phyloP scores from a whole-genome alignment of 2,329 filamentous ascomycete genomes.

The Coleophoma cylindrospora region DNA sequence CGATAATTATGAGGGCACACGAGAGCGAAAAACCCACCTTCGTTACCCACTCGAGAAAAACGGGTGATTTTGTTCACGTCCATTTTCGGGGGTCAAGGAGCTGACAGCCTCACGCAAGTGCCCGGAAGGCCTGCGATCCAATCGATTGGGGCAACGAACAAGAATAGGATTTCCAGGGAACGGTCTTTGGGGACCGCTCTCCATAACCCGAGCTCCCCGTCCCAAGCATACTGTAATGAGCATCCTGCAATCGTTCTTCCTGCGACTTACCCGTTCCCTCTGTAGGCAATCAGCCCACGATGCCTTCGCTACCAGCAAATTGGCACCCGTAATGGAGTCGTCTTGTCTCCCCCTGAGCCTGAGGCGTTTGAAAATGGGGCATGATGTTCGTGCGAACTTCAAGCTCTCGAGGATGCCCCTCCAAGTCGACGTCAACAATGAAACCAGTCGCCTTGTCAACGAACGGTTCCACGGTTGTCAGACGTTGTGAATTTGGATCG shows the following conservation, averaged over 20 bases:
- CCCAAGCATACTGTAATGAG: not conserved
- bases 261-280: not conserved
- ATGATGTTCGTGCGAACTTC: no score
- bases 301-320: not conserved
- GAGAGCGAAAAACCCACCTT: not conserved
- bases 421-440: no score
- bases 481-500: no score
- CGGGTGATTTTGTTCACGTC: no score
- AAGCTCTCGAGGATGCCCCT: no score
- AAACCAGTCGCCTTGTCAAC: no score
- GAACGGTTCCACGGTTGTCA: no score
- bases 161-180: constrained; percentile 1
- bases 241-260: not conserved
- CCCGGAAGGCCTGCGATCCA: not conserved
- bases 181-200: not conserved
- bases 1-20: constrained; percentile 2
- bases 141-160: not conserved
- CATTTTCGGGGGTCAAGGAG: no score
- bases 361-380: no score
- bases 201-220: not conserved
- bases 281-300: not conserved
- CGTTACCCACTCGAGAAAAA: not conserved
- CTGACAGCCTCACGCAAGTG: not conserved
- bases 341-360: no score
- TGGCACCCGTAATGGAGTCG: not conserved